phyloP scores from a whole-genome alignment of 352 stramenopile genomes.

The Globisporangium orthogonon region DNA sequence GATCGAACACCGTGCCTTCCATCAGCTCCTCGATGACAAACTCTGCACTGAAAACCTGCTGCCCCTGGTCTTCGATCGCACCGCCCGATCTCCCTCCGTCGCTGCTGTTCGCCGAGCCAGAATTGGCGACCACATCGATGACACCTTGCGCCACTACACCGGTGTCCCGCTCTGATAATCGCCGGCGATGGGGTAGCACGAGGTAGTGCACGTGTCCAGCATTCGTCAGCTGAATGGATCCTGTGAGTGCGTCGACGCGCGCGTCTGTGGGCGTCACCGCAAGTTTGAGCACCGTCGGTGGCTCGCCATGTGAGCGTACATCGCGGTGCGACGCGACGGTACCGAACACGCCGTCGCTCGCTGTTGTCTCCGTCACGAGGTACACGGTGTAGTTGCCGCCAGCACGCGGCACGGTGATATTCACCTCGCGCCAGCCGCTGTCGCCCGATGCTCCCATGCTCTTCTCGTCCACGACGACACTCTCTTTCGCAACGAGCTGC shows the following conservation, averaged over 20 bases:
- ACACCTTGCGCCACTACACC: constrained; percentile 12
- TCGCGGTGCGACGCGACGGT: constrained; percentile 52
- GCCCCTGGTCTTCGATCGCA: not conserved
- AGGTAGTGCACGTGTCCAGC: constrained; percentile 62
- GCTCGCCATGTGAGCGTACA: constrained; percentile 43
- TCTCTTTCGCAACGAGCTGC: constrained; percentile 35
- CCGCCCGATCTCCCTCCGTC: no score
- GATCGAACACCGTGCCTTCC: constrained; percentile 55
- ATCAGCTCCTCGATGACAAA: constrained; percentile 48
- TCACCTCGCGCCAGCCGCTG: constrained; percentile 47
- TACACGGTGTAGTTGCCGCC: constrained; percentile 65
- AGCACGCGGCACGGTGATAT: constrained; percentile 41
- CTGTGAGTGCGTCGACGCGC: constrained; percentile 56
- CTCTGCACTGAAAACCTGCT: not conserved
- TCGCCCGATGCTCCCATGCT: constrained; percentile 20
- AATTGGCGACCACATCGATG: constrained; percentile 4
- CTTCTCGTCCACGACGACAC: constrained; percentile 24
- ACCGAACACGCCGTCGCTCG: constrained; percentile 66
- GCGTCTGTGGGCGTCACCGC: constrained; percentile 45
- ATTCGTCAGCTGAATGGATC: constrained; percentile 37
- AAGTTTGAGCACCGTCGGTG: constrained; percentile 30
- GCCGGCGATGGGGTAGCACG: constrained; percentile 29
- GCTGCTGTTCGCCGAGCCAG: not conserved
- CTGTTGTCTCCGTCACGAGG: constrained; percentile 62
- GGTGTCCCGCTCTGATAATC: constrained; percentile 14